These are phyloP conservation scores for Xylaria arbuscula DNA, from an alignment of 2,329 filamentous ascomycete genomes.

Conservation along the genomic window DNA sequence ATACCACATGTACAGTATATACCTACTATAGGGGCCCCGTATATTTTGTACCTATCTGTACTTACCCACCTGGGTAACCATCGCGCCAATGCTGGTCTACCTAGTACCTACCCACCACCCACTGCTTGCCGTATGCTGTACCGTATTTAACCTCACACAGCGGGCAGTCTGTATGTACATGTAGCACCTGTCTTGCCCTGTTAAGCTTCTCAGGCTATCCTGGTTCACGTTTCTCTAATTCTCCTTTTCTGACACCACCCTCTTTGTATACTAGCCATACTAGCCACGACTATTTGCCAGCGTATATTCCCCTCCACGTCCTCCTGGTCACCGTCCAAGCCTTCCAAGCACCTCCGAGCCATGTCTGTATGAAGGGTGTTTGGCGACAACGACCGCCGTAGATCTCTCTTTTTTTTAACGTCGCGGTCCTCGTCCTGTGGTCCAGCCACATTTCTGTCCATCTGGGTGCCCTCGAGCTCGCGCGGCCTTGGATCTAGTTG, in stretches of 20 bases:
- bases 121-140: slow-evolving; percentile 18
- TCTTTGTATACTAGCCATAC: slow-evolving; percentile 14
- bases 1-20: too few relatives aligned
- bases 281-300: slow-evolving; percentile 27
- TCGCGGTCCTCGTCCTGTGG: slow-evolving; percentile 13
- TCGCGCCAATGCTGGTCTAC: background rate
- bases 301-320: slow-evolving; percentile 22
- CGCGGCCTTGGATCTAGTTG: slow-evolving; percentile 42
- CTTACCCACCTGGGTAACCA: slow-evolving; percentile 14
- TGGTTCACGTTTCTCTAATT: slow-evolving; percentile 36
- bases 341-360: slow-evolving; percentile 7
- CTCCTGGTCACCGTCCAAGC: slow-evolving; percentile 9
- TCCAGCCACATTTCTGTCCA: slow-evolving; percentile 16
- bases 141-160: slow-evolving; percentile 29
- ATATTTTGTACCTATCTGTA: slow-evolving; percentile 16
- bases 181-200: slow-evolving; percentile 36
- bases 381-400: slow-evolving; percentile 32
- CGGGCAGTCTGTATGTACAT: slow-evolving; percentile 20
- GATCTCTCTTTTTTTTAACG: slow-evolving; percentile 19
- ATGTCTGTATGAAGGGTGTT: slow-evolving; percentile 38
- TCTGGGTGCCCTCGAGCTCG: slow-evolving; percentile 24
- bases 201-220: slow-evolving; percentile 36
- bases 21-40: background rate
- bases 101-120: background rate
- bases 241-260: slow-evolving; percentile 37